Evolutionary conservation across 2,329 filamentous ascomycete species (phyloP).

Genomic region (Fusarium tuaranense): DNA sequence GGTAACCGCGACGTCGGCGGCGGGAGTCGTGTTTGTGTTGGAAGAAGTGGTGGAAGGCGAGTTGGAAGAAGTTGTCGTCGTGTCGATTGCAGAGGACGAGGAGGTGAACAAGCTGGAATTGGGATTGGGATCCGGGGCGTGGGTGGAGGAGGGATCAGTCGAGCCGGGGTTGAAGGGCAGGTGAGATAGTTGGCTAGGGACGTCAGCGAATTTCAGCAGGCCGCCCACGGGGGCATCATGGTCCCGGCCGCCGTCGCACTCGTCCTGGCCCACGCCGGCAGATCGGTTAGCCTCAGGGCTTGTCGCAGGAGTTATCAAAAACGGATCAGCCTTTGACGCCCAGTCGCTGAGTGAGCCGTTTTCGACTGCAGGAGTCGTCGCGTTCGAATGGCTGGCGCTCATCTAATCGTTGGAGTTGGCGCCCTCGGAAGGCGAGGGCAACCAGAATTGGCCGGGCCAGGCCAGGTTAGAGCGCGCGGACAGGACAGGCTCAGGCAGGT

Average conservation of each 20-base stretch:
- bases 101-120: constrained; percentile 42
- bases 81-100: constrained; percentile 33
- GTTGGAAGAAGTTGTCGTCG: constrained; percentile 36
- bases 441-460: constrained; percentile 28
- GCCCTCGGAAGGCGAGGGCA: constrained; percentile 32
- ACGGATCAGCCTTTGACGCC: constrained; percentile 21
- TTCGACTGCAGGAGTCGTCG: constrained; percentile 42
- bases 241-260: constrained; percentile 39
- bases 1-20: constrained; percentile 36
- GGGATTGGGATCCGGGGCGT: constrained; percentile 39
- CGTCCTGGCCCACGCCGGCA: constrained; percentile 32
- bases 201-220: constrained; percentile 46
- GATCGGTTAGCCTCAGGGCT: constrained; percentile 33
- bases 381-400: constrained; percentile 34
- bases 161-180: constrained; percentile 46
- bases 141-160: constrained; percentile 41
- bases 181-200: constrained; percentile 43
- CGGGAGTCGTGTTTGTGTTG: constrained; percentile 26
- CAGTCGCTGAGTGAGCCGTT: constrained; percentile 12
- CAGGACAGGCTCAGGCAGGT: constrained; percentile 25
- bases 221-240: constrained; percentile 43
- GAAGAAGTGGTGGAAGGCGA: constrained; percentile 27
- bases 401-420: constrained; percentile 41
- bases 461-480: constrained; percentile 26
- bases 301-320: constrained; percentile 23